Percentiles rank a stretch among this genome's conserved stretches.
phyloP scores from a whole-genome alignment of 192 early-diverging fungal genomes.

The Podila minutissima region DNA sequence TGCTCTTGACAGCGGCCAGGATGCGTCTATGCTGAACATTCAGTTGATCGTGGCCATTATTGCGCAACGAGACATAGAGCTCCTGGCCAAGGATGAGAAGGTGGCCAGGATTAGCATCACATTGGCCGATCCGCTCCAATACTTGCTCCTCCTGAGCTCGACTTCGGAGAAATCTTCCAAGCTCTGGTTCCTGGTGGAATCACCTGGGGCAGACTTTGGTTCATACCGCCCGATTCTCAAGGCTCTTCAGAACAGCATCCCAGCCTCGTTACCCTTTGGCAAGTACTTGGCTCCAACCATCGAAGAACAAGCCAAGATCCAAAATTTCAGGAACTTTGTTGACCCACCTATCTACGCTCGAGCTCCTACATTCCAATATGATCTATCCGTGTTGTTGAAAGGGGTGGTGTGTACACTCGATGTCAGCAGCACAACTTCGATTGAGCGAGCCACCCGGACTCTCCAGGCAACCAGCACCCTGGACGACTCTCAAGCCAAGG shows the following conservation, averaged over 20 bases:
- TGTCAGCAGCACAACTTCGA: slow-evolving; percentile 1
- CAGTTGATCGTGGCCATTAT: slow-evolving; percentile 52
- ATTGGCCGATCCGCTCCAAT: slow-evolving; percentile 35
- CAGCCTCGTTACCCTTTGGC: slow-evolving; percentile 47
- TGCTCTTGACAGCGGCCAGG: too few relatives aligned
- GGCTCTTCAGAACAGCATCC: slow-evolving; percentile 35
- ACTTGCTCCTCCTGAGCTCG: slow-evolving; percentile 17
- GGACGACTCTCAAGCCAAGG: slow-evolving; percentile 59
- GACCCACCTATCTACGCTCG: slow-evolving; percentile 52
- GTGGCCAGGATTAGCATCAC: slow-evolving; percentile 6
- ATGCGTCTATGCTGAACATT: background rate
- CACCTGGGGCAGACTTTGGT: slow-evolving; percentile 40
- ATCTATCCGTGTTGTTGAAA: slow-evolving; percentile 35
- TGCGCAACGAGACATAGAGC: background rate
- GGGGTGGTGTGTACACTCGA: slow-evolving; percentile 5
- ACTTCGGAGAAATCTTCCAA: background rate
- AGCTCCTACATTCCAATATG: slow-evolving; percentile 41
- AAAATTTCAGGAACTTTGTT: background rate
- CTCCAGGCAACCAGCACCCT: slow-evolving; percentile 27
- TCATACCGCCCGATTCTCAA: slow-evolving; percentile 49
- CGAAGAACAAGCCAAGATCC: background rate
- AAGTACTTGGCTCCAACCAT: slow-evolving; percentile 47
- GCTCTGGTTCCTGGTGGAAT: slow-evolving; percentile 51
- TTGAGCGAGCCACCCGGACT: background rate
- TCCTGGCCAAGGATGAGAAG: slow-evolving; percentile 54